Conservation (phyloP, 352 stramenopile species). For the Phytophthora colocasiae region DNA sequence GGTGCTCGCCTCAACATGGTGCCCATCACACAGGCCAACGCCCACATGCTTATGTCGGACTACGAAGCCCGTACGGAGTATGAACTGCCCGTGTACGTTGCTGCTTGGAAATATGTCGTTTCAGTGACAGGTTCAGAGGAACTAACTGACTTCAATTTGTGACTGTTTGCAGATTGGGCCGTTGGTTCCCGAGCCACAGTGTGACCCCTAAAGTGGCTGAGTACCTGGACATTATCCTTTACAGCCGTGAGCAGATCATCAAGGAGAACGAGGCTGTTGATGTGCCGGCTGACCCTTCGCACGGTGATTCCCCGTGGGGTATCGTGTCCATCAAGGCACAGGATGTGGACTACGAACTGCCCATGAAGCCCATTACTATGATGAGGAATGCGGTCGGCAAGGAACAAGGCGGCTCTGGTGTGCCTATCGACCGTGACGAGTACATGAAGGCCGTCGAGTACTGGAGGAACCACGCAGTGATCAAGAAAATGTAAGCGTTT, state of each 20-base stretch:
- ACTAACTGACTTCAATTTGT: constrained; percentile 14
- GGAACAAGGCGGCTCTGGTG: constrained; percentile 91
- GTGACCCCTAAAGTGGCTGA: constrained; percentile 90
- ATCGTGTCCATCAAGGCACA: constrained; percentile 99
- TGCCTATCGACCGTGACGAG: constrained; percentile 76
- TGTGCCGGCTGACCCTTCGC: constrained; percentile 43
- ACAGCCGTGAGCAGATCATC: constrained; percentile 97
- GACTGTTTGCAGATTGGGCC: constrained; percentile 56
- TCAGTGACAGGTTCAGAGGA: not conserved
- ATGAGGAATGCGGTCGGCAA: constrained; percentile 98
- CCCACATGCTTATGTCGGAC: constrained; percentile 90
- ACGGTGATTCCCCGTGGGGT: constrained; percentile 86
- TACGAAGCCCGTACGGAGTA: constrained; percentile 95
- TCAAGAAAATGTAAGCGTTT: constrained; percentile 65
- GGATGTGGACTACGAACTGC: constrained; percentile 95
- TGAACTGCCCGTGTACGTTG: constrained; percentile 92
- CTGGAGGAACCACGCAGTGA: constrained; percentile 86
- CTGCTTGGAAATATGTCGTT: not conserved
- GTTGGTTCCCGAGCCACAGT: constrained; percentile 94
- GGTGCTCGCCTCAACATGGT: constrained; percentile 90
- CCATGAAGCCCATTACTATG: constrained; percentile 98
- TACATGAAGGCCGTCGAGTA: constrained; percentile 91
- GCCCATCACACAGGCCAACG: constrained; percentile 95
- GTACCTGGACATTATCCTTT: constrained; percentile 98
- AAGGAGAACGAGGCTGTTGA: constrained; percentile 94